These are phyloP conservation scores for Malus domestica DNA, from an alignment of 306 rosid species.

Conservation along the genomic window DNA sequence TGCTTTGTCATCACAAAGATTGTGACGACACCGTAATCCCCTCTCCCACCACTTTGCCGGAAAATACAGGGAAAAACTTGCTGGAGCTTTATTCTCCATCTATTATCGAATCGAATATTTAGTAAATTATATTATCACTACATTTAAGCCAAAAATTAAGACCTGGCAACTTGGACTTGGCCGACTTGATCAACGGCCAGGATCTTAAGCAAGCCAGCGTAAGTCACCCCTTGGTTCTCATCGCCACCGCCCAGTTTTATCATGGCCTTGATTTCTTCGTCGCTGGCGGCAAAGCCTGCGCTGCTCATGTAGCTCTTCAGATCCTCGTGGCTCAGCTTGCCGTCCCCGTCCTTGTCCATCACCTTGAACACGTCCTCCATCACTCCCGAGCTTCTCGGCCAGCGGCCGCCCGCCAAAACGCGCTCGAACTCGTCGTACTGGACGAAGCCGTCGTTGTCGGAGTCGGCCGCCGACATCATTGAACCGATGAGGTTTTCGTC, in stretches of 20 bases:
- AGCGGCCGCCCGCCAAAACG: conserved; percentile 22
- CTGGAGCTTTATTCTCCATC: not conserved
- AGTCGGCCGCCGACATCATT: conserved; percentile 79
- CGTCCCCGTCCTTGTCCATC: conserved; percentile 93
- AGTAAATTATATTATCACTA: not conserved
- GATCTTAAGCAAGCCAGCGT: conserved; percentile 59
- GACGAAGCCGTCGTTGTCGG: conserved; percentile 69
- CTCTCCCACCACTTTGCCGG: not conserved
- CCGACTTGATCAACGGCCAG: conserved; percentile 41
- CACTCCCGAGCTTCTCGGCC: conserved; percentile 20
- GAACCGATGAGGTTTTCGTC: conserved; percentile 49
- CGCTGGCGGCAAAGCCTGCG: conserved; percentile 51
- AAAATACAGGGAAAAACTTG: not conserved
- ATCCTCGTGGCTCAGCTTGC: conserved; percentile 61
- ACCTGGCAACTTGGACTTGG: not conserved
- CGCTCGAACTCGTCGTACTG: conserved; percentile 88
- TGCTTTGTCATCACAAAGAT: not conserved
- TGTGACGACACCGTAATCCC: not conserved
- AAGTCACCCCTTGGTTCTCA: conserved; percentile 49
- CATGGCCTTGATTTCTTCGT: conserved; percentile 71
- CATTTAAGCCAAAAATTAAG: not conserved
- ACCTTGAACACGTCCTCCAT: conserved; percentile 79
- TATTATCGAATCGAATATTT: too few relatives aligned
- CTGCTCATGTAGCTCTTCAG: conserved; percentile 56
- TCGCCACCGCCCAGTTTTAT: conserved; percentile 58